Percentiles rank a stretch among this genome's conserved stretches.
Evolutionary conservation across 495 filamentous ascomycete genomes (phyloP).

Genomic region (Neurospora hispaniola): DNA sequence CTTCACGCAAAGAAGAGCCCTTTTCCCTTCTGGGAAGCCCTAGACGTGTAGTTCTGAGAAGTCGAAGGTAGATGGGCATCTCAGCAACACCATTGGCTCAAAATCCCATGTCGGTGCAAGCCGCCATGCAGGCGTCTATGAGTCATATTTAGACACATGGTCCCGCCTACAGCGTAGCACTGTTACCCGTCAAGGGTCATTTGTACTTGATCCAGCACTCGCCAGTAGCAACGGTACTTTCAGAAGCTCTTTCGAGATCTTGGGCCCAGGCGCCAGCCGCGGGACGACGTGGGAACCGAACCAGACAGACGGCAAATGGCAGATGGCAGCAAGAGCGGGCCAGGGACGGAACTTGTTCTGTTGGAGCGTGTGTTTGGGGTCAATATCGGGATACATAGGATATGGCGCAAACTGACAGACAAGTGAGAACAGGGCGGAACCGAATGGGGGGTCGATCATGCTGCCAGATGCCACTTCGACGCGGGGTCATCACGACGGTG

Average conservation of each 20-base stretch:
- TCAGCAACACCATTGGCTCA: slow-evolving; percentile 12
- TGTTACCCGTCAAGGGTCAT: not conserved
- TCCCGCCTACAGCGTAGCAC: slow-evolving; percentile 6
- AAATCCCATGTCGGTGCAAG: slow-evolving; percentile 12
- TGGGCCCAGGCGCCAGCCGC: not conserved
- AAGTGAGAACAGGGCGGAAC: not conserved
- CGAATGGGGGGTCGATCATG: not conserved
- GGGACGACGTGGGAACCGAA: not conserved
- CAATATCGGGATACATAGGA: not conserved
- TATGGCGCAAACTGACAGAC: not conserved
- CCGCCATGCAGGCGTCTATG: slow-evolving; percentile 21
- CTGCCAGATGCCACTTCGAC: not conserved
- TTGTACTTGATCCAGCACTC: not conserved
- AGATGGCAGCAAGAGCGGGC: slow-evolving; percentile 1
- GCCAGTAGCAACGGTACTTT: not conserved
- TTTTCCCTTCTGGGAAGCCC: not conserved
- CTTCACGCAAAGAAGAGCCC: not conserved
- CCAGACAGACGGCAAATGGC: not conserved
- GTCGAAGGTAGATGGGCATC: slow-evolving; percentile 10
- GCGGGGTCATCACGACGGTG: not conserved
- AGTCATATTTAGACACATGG: slow-evolving; percentile 26
- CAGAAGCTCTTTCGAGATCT: not conserved
- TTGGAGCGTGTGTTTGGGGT: not conserved
- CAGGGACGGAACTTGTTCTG: not conserved
- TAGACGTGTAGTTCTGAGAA: slow-evolving; percentile 17